phyloP scores from a whole-genome alignment of 495 filamentous ascomycete species.

The Penicillium pulvis region DNA sequence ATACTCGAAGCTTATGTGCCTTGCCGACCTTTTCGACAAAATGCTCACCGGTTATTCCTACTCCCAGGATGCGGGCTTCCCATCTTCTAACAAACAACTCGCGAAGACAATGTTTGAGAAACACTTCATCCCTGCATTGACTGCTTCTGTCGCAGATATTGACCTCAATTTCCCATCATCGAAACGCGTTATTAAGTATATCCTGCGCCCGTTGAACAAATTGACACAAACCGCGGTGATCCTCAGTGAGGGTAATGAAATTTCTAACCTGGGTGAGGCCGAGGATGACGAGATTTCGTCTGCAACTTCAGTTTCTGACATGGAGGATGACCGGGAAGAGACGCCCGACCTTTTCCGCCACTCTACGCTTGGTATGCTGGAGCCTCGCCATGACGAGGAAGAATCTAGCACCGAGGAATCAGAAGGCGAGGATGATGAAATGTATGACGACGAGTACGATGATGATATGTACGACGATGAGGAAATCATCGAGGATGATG shows the following conservation, averaged over 20 bases:
- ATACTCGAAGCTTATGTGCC: slow-evolving; percentile 79
- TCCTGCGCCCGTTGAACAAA: slow-evolving; percentile 82
- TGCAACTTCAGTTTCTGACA: slow-evolving; percentile 84
- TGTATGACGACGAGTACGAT: slow-evolving; percentile 81
- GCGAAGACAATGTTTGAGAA: slow-evolving; percentile 98
- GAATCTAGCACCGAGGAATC: slow-evolving; percentile 67
- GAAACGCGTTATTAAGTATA: slow-evolving; percentile 93
- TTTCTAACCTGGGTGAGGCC: slow-evolving; percentile 65
- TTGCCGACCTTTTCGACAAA: slow-evolving; percentile 90
- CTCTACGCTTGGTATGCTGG: slow-evolving; percentile 92
- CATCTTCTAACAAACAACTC: slow-evolving; percentile 64
- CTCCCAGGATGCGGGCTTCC: slow-evolving; percentile 47
- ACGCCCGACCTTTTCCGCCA: slow-evolving; percentile 97
- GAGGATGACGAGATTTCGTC: slow-evolving; percentile 89
- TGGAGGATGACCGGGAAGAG: slow-evolving; percentile 88
- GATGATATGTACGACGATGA: slow-evolving; percentile 93
- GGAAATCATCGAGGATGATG: slow-evolving; percentile 72
- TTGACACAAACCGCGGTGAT: slow-evolving; percentile 85
- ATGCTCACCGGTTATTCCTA: slow-evolving; percentile 83
- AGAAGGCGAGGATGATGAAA: slow-evolving; percentile 76
- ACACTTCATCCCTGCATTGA: slow-evolving; percentile 84
- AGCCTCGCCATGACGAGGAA: slow-evolving; percentile 78
- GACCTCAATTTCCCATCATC: slow-evolving; percentile 93
- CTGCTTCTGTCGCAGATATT: slow-evolving; percentile 90
- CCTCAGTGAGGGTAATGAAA: slow-evolving; percentile 76